phyloP scores from a whole-genome alignment of 192 early-diverging fungal genomes.

The Pilobolus umbonatus region DNA sequence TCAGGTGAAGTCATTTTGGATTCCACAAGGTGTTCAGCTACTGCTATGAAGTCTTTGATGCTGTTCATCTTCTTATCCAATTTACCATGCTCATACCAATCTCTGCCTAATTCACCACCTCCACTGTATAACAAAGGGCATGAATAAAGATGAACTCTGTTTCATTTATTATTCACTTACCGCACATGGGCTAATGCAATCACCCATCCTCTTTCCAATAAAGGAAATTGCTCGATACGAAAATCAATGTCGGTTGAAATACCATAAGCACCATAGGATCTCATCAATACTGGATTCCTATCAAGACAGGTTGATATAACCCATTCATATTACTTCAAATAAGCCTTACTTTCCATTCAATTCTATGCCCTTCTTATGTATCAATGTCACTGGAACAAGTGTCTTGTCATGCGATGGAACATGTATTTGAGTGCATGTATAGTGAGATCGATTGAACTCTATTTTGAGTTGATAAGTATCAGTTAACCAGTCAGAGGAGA shows the following conservation, averaged over 20 bases:
- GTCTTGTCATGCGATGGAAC: slow-evolving; percentile 38
- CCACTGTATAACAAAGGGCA: slow-evolving; percentile 43
- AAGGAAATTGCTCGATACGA: slow-evolving; percentile 65
- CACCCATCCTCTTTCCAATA: slow-evolving; percentile 76
- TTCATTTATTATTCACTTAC: slow-evolving; percentile 8
- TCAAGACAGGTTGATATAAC: neutral
- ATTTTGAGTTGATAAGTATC: neutral
- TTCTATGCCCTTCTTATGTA: slow-evolving; percentile 46
- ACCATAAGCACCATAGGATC: slow-evolving; percentile 82
- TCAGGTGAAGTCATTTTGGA: slow-evolving; percentile 49
- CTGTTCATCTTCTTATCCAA: slow-evolving; percentile 67
- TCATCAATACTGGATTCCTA: slow-evolving; percentile 57
- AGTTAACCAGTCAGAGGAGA: neutral
- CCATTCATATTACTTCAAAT: neutral
- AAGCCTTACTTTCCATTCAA: slow-evolving; percentile 36
- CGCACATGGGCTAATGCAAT: slow-evolving; percentile 78
- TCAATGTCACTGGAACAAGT: slow-evolving; percentile 62
- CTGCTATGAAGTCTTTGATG: slow-evolving; percentile 66
- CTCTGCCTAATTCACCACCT: slow-evolving; percentile 69
- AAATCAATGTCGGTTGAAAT: slow-evolving; percentile 72
- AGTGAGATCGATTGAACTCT: slow-evolving; percentile 44
- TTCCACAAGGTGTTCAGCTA: slow-evolving; percentile 59
- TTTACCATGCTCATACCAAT: slow-evolving; percentile 77
- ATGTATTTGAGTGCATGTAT: slow-evolving; percentile 42
- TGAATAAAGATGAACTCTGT: neutral